phyloP scores from a whole-genome alignment of 352 stramenopile genomes.

The Globisporangium radiosum region DNA sequence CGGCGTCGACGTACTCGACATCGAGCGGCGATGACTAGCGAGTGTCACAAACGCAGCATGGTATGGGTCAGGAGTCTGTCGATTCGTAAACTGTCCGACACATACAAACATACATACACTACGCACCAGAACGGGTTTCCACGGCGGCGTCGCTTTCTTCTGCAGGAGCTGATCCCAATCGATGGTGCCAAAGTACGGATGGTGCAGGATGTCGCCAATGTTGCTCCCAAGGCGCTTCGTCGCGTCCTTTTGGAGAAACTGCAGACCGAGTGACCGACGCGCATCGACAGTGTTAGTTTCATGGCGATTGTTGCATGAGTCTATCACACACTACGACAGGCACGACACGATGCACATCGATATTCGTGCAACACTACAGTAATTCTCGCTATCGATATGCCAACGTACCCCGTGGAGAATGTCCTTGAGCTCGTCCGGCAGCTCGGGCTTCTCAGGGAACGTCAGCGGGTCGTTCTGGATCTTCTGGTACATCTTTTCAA shows the following conservation, averaged over 20 bases:
- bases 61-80: too few relatives aligned
- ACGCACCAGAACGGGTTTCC: conserved; percentile 72
- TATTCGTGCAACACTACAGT: too few relatives aligned
- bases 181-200: conserved; percentile 73
- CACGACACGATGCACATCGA: neutral
- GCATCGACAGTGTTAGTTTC: neutral
- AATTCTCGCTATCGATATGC: too few relatives aligned
- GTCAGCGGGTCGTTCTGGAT: conserved; percentile 84
- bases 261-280: neutral
- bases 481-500: conserved; percentile 92
- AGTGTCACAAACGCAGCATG: conserved; percentile 2
- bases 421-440: conserved; percentile 69
- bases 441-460: conserved; percentile 70
- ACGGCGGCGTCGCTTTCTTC: conserved; percentile 79
- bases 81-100: neutral
- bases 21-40: conserved; percentile 64
- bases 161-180: conserved; percentile 84
- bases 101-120: neutral
- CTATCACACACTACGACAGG: neutral
- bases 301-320: too few relatives aligned
- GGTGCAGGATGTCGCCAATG: conserved; percentile 81
- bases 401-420: conserved; percentile 57
- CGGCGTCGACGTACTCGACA: conserved; percentile 80
- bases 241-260: conserved; percentile 85
- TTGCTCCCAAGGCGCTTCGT: conserved; percentile 83